Evolutionary conservation across 805 yeast species (phyloP).

Genomic region (Candida cerambycidarum): DNA sequence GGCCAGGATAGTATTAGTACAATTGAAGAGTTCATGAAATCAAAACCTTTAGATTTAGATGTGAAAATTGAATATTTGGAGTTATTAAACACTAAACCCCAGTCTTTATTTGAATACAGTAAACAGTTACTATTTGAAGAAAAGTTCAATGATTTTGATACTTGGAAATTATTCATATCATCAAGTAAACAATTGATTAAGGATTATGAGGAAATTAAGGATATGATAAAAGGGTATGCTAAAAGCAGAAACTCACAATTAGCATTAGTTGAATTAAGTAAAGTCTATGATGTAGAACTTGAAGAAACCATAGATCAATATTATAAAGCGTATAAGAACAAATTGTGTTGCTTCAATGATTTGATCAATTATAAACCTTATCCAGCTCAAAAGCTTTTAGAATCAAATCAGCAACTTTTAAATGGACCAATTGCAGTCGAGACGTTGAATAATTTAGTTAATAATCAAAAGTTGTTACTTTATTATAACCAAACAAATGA

Average conservation of each 20-base stretch:
- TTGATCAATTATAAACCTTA: constrained; percentile 31
- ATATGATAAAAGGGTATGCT: constrained; percentile 10
- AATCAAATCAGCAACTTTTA: neutral
- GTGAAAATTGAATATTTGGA: constrained; percentile 55
- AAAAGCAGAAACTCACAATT: constrained; percentile 29
- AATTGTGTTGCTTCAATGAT: constrained; percentile 67
- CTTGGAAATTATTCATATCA: constrained; percentile 60
- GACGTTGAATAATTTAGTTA: constrained; percentile 29
- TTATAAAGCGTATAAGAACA: constrained; percentile 47
- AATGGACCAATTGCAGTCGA: constrained; percentile 11
- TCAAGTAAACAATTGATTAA: constrained; percentile 41
- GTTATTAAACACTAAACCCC: constrained; percentile 46
- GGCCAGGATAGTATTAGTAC: constrained; percentile 3
- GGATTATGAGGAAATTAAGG: constrained; percentile 28
- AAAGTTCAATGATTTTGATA: constrained; percentile 70
- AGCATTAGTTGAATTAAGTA: constrained; percentile 26
- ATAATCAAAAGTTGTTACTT: constrained; percentile 51
- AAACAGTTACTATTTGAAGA: constrained; percentile 42
- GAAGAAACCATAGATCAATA: constrained; percentile 36
- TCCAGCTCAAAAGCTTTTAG: neutral
- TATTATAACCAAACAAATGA: constrained; percentile 14
- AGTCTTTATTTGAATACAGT: constrained; percentile 41
- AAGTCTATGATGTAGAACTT: constrained; percentile 22
- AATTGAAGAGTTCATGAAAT: constrained; percentile 13
- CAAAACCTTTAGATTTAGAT: constrained; percentile 54